These are phyloP conservation scores for Xerocomus brunneocitrinus DNA, from an alignment of 768 basidiomycete genomes.

Conservation along the genomic window DNA sequence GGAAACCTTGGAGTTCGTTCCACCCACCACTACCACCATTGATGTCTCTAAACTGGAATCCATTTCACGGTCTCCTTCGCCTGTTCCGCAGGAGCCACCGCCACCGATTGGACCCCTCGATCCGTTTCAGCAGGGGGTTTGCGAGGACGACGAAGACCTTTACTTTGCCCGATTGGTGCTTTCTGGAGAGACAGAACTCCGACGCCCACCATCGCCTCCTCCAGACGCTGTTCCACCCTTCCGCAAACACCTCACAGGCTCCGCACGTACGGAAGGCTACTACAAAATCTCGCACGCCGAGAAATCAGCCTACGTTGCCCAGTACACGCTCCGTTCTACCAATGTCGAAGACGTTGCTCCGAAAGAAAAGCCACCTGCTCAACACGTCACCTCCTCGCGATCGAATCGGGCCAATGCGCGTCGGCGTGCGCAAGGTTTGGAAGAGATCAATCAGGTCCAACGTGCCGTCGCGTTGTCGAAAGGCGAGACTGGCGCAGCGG, in stretches of 20 bases:
- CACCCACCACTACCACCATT: slow-evolving; percentile 48
- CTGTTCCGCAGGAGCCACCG: slow-evolving; percentile 38
- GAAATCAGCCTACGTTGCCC: slow-evolving; percentile 88
- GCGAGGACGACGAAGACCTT: slow-evolving; percentile 85
- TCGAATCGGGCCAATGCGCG: slow-evolving; percentile 92
- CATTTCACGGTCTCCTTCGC: slow-evolving; percentile 48
- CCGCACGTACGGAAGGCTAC: slow-evolving; percentile 90
- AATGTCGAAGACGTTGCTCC: slow-evolving; percentile 40
- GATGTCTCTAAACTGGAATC: slow-evolving; percentile 43
- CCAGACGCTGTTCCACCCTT: slow-evolving; percentile 47
- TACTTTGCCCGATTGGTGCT: slow-evolving; percentile 58
- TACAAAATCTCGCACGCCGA: slow-evolving; percentile 92
- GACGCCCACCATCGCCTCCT: slow-evolving; percentile 28
- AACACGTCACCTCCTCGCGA: slow-evolving; percentile 69
- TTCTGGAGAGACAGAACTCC: slow-evolving; percentile 24
- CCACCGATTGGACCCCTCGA: slow-evolving; percentile 49
- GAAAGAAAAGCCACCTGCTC: slow-evolving; percentile 40
- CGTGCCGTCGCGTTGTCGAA: slow-evolving; percentile 71
- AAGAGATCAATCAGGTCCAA: slow-evolving; percentile 92
- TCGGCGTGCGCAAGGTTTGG: slow-evolving; percentile 85
- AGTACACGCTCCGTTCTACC: slow-evolving; percentile 66
- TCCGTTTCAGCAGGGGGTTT: slow-evolving; percentile 52
- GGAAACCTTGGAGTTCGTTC: slow-evolving; percentile 45
- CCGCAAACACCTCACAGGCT: slow-evolving; percentile 77
- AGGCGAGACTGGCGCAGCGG: slow-evolving; percentile 64